phyloP scores from a whole-genome alignment of 495 filamentous ascomycete species.

The Podospora bellae-mahoneyi region DNA sequence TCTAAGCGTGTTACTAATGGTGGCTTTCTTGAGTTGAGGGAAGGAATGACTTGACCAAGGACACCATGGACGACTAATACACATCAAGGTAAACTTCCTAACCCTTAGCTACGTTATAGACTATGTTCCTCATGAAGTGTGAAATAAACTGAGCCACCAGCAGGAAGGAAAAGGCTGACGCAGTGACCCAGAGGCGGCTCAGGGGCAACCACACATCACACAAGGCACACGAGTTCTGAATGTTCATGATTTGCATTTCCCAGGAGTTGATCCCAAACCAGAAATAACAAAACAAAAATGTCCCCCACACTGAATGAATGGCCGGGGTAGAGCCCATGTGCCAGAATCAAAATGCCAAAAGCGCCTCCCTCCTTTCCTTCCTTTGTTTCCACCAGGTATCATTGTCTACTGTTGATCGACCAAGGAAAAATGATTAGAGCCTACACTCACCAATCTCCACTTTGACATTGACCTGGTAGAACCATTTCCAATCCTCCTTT shows the following conservation, averaged over 20 bases:
- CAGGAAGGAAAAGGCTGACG: too few species aligned
- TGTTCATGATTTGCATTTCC: constrained; percentile 6
- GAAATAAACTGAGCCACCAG: too few species aligned
- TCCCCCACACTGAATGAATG: constrained; percentile 12
- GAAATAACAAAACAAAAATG: constrained; percentile 1
- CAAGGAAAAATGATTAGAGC: background rate
- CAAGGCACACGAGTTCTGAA: background rate
- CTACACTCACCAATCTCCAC: background rate
- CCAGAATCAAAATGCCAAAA: constrained; percentile 15
- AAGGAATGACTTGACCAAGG: too few species aligned
- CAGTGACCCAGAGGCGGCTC: too few species aligned
- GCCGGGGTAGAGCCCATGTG: constrained; percentile 15
- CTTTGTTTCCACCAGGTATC: constrained; percentile 14
- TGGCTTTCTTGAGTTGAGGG: too few species aligned
- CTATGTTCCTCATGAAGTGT: too few species aligned
- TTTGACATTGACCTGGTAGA: constrained; percentile 8
- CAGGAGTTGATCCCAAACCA: constrained; percentile 18
- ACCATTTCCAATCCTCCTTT: background rate
- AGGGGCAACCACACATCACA: background rate
- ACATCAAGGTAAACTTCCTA: too few species aligned
- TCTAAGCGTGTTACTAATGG: too few species aligned
- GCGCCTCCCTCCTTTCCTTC: constrained; percentile 10
- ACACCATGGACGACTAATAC: too few species aligned
- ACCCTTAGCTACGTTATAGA: too few species aligned
- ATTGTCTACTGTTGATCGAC: constrained; percentile 9